Conservation (phyloP, 768 basidiomycete genomes). For the Gautieria morchelliformis region DNA sequence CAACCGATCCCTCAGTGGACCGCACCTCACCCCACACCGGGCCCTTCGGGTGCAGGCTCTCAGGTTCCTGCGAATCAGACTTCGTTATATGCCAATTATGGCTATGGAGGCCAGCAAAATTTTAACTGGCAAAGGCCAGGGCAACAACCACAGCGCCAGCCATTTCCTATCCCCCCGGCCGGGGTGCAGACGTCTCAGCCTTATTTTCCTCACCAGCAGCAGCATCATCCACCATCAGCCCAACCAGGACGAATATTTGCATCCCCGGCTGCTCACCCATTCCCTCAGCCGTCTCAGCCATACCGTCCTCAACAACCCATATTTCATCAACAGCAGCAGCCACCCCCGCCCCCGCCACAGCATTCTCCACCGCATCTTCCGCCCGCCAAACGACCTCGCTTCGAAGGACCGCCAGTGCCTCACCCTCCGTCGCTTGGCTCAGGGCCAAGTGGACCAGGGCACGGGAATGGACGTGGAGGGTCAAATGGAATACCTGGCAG, state of each 20-base stretch:
- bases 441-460: constrained; percentile 14
- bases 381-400: constrained; percentile 84
- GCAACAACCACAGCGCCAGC: constrained; percentile 41
- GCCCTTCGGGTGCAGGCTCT: constrained; percentile 1
- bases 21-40: constrained; percentile 42
- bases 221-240: constrained; percentile 17
- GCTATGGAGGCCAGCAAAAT: constrained; percentile 64
- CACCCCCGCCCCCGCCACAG: constrained; percentile 40
- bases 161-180: constrained; percentile 43
- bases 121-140: constrained; percentile 32
- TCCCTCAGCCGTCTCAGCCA: constrained; percentile 31
- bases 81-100: constrained; percentile 84
- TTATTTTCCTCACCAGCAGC: constrained; percentile 10
- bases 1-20: constrained; percentile 54
- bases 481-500: constrained; percentile 20
- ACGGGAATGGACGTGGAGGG: constrained; percentile 17
- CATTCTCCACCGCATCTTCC: constrained; percentile 65
- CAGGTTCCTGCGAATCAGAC: constrained; percentile 60
- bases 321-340: constrained; percentile 33
- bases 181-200: constrained; percentile 20
- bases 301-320: constrained; percentile 21
- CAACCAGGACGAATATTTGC: constrained; percentile 13
- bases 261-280: constrained; percentile 9
- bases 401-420: constrained; percentile 63
- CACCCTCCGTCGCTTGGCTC: constrained; percentile 41